Evolutionary conservation across 2,329 filamentous ascomycete species (phyloP), one percentile per base, ranked within the genome.

Genomic region (Microcyclosporella mali): DNA sequence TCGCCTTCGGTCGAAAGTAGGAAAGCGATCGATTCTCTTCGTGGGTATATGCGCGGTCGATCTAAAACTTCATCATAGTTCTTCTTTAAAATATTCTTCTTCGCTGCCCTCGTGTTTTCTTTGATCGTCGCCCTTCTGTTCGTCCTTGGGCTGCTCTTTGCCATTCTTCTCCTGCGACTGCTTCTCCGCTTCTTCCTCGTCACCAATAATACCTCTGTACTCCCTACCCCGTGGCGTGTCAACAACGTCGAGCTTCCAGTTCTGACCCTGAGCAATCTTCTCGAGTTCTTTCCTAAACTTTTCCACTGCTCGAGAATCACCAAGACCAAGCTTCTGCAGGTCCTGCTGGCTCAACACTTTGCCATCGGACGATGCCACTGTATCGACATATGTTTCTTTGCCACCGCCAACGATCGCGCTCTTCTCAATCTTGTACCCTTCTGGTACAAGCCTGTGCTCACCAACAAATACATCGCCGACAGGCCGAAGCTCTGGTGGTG

Each of bases 201-300:
- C 67, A 19, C 83, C 80, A 12, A 90, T 75, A 32, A 85, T 78
- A 0, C 83, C 85, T 33, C 83, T 70, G 31, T 90, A 77, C 59
- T 88, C 82, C 48, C 78, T 68, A 16, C 76, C 73, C 3, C 77
- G 73, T 1, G 82, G 77, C 9, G 79, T 72, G 56, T 92, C 84
- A 1, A 92, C 78, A 11, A 92, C 72, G 63, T 92, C 85, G 46
- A 95, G 69, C 56, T 81, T 84, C 88, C 88, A 95, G 12, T 80
- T 79, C 51, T 81, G 77, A 6, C 82, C 79, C 2, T 80, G 77
- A 0, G 86, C 85, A 31, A 85, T 60, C 55, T 79, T 75, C 59
- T 85, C 74, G 45, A 94, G 66, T 58, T 85, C 72, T 49, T 80
- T 74, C 56, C 77, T 77, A 60, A 94, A 70, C 34, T 80, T 72